A percentile compares a stretch with the other conserved stretches of the same genome.
Conservation (phyloP, 2,329 filamentous ascomycete genomes). For the Apiospora kogelbergensis region DNA sequence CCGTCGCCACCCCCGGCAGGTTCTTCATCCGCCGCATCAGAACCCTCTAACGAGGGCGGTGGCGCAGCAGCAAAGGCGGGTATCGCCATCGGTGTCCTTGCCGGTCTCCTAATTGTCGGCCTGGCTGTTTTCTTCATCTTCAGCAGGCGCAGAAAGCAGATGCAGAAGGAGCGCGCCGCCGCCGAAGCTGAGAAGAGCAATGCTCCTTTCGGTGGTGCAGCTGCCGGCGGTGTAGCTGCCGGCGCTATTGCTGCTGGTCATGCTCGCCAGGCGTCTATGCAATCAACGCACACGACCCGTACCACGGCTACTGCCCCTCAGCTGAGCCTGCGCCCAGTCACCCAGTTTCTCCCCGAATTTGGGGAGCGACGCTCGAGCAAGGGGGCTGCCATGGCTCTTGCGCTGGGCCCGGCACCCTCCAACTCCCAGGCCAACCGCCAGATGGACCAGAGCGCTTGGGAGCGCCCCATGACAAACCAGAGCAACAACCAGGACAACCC, state of each 20-base stretch:
- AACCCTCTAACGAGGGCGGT: constrained; percentile 15
- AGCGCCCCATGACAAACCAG: constrained; percentile 44
- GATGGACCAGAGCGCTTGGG: constrained; percentile 43
- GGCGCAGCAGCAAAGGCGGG: constrained; percentile 66
- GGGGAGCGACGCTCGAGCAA: constrained; percentile 52
- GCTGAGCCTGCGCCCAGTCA: constrained; percentile 80
- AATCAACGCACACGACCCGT: constrained; percentile 34
- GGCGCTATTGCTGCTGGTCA: constrained; percentile 16
- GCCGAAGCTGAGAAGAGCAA: constrained; percentile 65
- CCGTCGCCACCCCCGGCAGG: constrained; percentile 20
- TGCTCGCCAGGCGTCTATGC: constrained; percentile 20
- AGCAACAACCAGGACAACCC: constrained; percentile 64
- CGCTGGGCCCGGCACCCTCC: constrained; percentile 27
- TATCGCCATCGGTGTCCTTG: constrained; percentile 78
- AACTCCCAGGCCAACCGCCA: constrained; percentile 27
- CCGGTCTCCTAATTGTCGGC: constrained; percentile 65
- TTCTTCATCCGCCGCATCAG: constrained; percentile 23
- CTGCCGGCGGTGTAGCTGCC: constrained; percentile 18
- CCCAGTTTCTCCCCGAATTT: constrained; percentile 76
- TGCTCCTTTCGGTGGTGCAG: constrained; percentile 36
- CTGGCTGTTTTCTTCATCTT: constrained; percentile 72
- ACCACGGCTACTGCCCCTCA: constrained; percentile 66
- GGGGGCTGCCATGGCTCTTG: constrained; percentile 40
- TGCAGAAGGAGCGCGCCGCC: constrained; percentile 45
- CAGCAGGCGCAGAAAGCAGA: constrained; percentile 68